phyloP scores from a whole-genome alignment of 2,329 filamentous ascomycete genomes.

The Penicillium occitanis region DNA sequence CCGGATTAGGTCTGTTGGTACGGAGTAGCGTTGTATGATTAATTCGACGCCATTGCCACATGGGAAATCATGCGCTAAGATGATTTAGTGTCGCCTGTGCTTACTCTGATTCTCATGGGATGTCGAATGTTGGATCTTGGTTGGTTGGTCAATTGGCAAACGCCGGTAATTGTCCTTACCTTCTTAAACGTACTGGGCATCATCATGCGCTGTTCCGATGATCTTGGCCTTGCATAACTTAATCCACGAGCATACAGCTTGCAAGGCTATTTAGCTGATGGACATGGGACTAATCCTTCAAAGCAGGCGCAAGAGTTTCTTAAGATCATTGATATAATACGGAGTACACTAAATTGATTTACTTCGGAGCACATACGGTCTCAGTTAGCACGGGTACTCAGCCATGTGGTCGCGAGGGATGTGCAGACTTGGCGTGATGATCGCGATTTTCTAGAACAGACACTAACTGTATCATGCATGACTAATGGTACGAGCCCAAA shows the following conservation, averaged over 20 bases:
- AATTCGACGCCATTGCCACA: slow-evolving; percentile 12
- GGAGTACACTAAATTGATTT: background rate
- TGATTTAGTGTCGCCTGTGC: background rate
- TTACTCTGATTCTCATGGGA: background rate
- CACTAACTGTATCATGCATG: background rate
- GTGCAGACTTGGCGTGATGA: slow-evolving; percentile 11
- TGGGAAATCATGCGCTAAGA: slow-evolving; percentile 11
- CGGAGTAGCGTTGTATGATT: background rate
- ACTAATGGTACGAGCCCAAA: background rate
- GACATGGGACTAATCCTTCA: background rate
- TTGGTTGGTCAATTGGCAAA: background rate
- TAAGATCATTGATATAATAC: background rate
- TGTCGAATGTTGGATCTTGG: background rate
- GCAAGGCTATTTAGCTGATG: background rate
- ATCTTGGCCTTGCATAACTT: background rate
- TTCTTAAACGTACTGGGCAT: background rate
- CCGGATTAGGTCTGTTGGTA: background rate
- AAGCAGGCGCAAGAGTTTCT: background rate
- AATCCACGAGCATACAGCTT: background rate
- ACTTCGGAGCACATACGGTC: background rate
- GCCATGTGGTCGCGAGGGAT: slow-evolving; percentile 17
- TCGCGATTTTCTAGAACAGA: slow-evolving; percentile 16
- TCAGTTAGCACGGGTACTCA: background rate
- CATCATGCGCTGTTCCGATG: background rate
- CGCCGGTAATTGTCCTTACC: background rate